Evolutionary conservation across 495 filamentous ascomycete species (phyloP).

Genomic region (Aspergillus avenaceus): DNA sequence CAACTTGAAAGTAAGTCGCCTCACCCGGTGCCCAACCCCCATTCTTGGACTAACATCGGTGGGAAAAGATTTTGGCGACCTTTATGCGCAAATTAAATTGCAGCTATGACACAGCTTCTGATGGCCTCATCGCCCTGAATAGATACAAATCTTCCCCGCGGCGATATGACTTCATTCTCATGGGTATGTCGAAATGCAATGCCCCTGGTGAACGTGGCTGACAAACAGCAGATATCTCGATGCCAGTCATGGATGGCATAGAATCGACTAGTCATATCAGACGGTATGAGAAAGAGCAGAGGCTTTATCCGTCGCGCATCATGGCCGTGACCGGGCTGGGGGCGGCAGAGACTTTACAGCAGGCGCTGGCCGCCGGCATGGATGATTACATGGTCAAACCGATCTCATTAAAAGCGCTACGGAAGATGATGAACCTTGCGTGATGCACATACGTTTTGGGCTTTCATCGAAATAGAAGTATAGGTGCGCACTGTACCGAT

Average conservation of each 20-base stretch:
- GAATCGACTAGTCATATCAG: conserved; percentile 55
- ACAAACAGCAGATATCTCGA: conserved; percentile 50
- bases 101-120: conserved; percentile 48
- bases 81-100: conserved; percentile 52
- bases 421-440: conserved; percentile 30
- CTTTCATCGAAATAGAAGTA: too few relatives aligned
- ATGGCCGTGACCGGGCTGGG: conserved; percentile 49
- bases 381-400: conserved; percentile 49
- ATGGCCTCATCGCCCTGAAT: conserved; percentile 57
- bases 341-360: conserved; percentile 33
- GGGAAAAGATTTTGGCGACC: conserved; percentile 35
- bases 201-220: neutral
- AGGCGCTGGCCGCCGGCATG: conserved; percentile 39
- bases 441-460: too few relatives aligned
- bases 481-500: too few relatives aligned
- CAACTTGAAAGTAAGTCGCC: conserved; percentile 35
- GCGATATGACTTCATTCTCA: conserved; percentile 50
- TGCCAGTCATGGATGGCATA: conserved; percentile 66
- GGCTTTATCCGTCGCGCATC: conserved; percentile 26
- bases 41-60: neutral
- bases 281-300: conserved; percentile 37
- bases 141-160: conserved; percentile 34
- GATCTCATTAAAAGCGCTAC: conserved; percentile 36
- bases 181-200: conserved; percentile 40
- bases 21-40: neutral